Base-by-base conservation (phyloP, 352 stramenopile species). In the Pythium chondricola region DNA sequence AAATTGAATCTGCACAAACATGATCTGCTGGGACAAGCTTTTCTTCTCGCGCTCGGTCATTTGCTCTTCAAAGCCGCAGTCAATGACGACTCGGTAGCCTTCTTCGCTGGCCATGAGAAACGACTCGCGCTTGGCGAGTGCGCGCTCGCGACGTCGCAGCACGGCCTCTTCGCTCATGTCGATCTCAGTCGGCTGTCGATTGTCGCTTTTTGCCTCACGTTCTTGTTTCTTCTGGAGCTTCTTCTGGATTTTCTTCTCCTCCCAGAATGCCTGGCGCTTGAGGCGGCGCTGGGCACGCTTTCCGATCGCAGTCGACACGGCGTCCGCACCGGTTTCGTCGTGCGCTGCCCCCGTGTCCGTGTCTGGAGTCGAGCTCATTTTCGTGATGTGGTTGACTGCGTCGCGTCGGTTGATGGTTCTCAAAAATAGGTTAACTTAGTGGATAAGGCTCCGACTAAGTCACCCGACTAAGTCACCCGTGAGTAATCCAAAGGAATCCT, bases 11-110 rank as follows among this genome's bases (percentile, higher is more conserved):
- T 24, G 29, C 13, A 65, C 86, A 64, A 79, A 97, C 77, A 97
- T 94, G 48, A 98, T 90, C 64, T 98, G 95, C 58, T 95, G 85
- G 9, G 76, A 84, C 13, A 98, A 70, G 58, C 82, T 97, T 55
- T 95, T 97, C 53, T 94, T 88, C 63, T 97, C 93, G 48, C 94
- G 95, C 24, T 74, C 61, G 2, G 68, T 92, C 89, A 98, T 97
- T n/a, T 86, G 52, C 20, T 96, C 61, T 56, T 98, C 90, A 65
- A 97, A 98, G 14, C 76, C 83, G 50, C 92, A 97, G 64, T 98
- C 95, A 36, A 98, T 87, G n/a, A 96, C 80, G 9, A 97, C 71
- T 32, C 74, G 78, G 14, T 74, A 43, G 18, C 81, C 80, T 65
- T 93, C 75, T 45, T 95, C 92, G 5, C 80, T 81, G 45, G 76